Evolutionary conservation across 352 stramenopile species (phyloP), one percentile per base, ranked within the genome.

Genomic region (Thalassiosira mediterranea): DNA sequence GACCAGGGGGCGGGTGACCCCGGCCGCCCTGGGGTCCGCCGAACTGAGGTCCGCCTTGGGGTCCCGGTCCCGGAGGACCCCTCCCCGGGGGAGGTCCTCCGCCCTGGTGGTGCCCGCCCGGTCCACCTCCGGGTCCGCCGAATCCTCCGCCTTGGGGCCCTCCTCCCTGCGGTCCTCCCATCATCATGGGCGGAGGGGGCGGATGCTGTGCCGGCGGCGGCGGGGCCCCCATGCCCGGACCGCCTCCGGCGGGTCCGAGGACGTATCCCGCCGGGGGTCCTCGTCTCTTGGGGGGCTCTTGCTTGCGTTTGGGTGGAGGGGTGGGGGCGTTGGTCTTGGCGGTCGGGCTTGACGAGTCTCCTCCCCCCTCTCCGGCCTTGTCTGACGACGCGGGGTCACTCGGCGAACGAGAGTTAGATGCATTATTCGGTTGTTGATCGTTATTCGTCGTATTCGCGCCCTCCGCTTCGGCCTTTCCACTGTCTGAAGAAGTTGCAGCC

Each of bases 181-280:
- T 28, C 47, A 56, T 53, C 13, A 53, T 32, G 3, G 47, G 47
- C 29, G 47, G 17, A 37, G 47, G 47, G 0, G 47, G 47, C 21
- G 47, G 47, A 52, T 7, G 1, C 26, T 23, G 5, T 19, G 48
- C 13, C 0, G 26, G 29, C 4, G 53, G 42, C 21, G 46, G 42
- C 25, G 40, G 17, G 23, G 31, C 47, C 21, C 44, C 62, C 15
- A 25, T 17, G 29, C 47, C 21, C 11, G 23, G 37, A 34, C 57
- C 26, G 21, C 57, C 11, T 7, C 81, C 79, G 19, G 86, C 86
- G 0, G 86, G 86, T 60, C 86, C 86, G 47, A 90, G 83, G 13
- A 78, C 31, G 40, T 92, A 92, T 11, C 86, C 86, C 10, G 67
- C 76, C 0, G 86, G 86, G 3, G 84, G 86, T 47, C 81, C 86